A percentile compares a stretch with the other conserved stretches of the same genome.
phyloP scores from a whole-genome alignment of 179 eudicot species.

The Camellia oleifera region DNA sequence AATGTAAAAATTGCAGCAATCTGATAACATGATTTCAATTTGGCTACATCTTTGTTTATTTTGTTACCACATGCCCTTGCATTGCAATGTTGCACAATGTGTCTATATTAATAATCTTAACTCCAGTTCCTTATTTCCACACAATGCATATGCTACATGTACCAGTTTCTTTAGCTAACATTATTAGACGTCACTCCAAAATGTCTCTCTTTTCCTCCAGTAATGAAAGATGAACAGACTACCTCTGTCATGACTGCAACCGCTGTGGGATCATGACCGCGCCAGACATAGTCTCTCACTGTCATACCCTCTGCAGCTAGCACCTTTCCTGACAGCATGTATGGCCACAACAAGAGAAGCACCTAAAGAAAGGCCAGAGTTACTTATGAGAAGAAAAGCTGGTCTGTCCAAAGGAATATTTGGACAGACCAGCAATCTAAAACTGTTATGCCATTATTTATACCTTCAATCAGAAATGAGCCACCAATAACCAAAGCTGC shows the following conservation, averaged over 20 bases:
- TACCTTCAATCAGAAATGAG: conserved; percentile 93
- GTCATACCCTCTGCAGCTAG: conserved; percentile 98
- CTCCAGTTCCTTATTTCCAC: conserved; percentile 4
- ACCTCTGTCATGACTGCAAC: conserved; percentile 99
- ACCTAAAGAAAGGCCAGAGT: conserved; percentile 45
- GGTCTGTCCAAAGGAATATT: not conserved
- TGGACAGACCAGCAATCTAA: not conserved
- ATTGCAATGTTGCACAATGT: not conserved
- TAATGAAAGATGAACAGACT: not conserved
- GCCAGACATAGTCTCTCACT: conserved; percentile 93
- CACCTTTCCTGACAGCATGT: conserved; percentile 95
- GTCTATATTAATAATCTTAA: not conserved
- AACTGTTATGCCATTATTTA: not conserved
- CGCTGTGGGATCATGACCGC: conserved; percentile 98
- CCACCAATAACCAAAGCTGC: conserved; percentile 97
- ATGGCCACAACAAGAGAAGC: conserved; percentile 91
- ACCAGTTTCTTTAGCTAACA: not conserved
- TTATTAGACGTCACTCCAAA: not conserved
- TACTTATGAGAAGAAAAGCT: conserved; percentile 1
- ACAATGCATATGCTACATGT: not conserved
- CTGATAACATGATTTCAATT: not conserved
- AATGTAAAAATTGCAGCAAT: not conserved
- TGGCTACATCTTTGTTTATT: not conserved
- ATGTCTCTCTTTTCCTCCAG: not conserved
- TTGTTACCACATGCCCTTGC: not conserved